Conservation (phyloP, 2,329 filamentous ascomycete genomes). For the Ophiosphaerella korrae region DNA sequence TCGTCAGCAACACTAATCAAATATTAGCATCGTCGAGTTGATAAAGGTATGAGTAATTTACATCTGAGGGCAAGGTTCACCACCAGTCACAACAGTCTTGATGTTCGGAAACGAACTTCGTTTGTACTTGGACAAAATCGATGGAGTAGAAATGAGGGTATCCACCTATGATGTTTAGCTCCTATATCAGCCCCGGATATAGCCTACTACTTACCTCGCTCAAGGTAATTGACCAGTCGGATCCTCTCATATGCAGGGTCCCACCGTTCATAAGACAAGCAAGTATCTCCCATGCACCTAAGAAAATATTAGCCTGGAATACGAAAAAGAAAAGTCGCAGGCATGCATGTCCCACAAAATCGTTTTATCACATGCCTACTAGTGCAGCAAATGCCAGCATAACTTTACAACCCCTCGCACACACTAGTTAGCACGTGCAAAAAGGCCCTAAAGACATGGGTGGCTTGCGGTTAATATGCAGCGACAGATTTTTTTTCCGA, state of each 20-base stretch:
- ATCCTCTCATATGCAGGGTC: constrained; percentile 59
- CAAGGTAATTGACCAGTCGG: constrained; percentile 56
- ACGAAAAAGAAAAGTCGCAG: too few species aligned
- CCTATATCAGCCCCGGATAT: not conserved
- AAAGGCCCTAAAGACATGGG: too few species aligned
- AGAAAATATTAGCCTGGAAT: not conserved
- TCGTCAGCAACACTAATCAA: constrained; percentile 57
- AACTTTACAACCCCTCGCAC: too few species aligned
- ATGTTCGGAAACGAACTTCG: constrained; percentile 57
- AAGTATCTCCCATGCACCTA: constrained; percentile 67
- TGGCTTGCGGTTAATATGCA: too few species aligned
- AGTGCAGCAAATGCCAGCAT: not conserved
- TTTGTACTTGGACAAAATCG: constrained; percentile 58
- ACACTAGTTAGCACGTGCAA: too few species aligned
- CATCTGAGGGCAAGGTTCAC: constrained; percentile 58
- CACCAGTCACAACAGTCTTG: constrained; percentile 60
- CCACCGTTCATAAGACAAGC: constrained; percentile 63
- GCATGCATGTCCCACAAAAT: too few species aligned
- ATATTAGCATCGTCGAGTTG: constrained; percentile 1
- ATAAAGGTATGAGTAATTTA: constrained; percentile 29
- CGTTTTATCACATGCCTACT: too few species aligned
- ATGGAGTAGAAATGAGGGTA: constrained; percentile 61
- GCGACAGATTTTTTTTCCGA: not conserved
- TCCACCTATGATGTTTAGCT: constrained; percentile 48
- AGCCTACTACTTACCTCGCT: constrained; percentile 45